phyloP scores from a whole-genome alignment of 2,329 filamentous ascomycete genomes.

The Pseudogymnoascus sp. region DNA sequence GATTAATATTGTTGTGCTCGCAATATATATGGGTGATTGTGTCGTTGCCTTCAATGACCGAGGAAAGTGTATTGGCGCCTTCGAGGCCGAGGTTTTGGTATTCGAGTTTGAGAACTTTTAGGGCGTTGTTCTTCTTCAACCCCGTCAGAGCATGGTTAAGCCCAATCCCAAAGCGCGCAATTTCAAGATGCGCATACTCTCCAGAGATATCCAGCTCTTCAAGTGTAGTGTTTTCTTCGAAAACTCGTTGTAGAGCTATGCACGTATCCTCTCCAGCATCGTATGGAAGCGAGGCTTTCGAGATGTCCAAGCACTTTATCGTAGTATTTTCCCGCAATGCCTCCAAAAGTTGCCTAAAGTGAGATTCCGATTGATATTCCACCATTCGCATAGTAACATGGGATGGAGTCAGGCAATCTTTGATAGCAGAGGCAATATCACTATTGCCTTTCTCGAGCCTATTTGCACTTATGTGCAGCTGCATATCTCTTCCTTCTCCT shows the following conservation, averaged over 20 bases:
- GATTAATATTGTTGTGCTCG: slow-evolving; percentile 63
- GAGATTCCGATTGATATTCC: slow-evolving; percentile 41
- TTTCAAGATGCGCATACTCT: slow-evolving; percentile 64
- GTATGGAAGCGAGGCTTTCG: slow-evolving; percentile 60
- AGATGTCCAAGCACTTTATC: slow-evolving; percentile 59
- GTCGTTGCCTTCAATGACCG: slow-evolving; percentile 58
- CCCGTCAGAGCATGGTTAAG: slow-evolving; percentile 59
- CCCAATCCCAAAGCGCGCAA: slow-evolving; percentile 60
- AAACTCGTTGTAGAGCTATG: slow-evolving; percentile 53
- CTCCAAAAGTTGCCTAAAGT: slow-evolving; percentile 54
- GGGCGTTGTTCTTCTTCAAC: slow-evolving; percentile 53
- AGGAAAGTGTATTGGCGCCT: slow-evolving; percentile 61
- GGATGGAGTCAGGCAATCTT: slow-evolving; percentile 47
- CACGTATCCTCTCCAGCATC: slow-evolving; percentile 63
- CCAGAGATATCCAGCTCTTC: slow-evolving; percentile 64
- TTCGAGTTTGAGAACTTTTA: slow-evolving; percentile 57
- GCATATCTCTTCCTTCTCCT: slow-evolving; percentile 47
- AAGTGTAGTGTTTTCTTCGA: slow-evolving; percentile 59
- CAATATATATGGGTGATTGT: slow-evolving; percentile 60
- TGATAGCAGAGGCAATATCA: slow-evolving; percentile 44
- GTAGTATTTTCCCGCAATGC: slow-evolving; percentile 56
- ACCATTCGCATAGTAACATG: slow-evolving; percentile 60
- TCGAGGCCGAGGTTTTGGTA: slow-evolving; percentile 62
- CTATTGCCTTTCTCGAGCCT: slow-evolving; percentile 43
- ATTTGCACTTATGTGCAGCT: slow-evolving; percentile 57